Evolutionary conservation across 2,329 filamentous ascomycete species (phyloP), one percentile per base, ranked within the genome.

Genomic region (Colletotrichum echinochloae): DNA sequence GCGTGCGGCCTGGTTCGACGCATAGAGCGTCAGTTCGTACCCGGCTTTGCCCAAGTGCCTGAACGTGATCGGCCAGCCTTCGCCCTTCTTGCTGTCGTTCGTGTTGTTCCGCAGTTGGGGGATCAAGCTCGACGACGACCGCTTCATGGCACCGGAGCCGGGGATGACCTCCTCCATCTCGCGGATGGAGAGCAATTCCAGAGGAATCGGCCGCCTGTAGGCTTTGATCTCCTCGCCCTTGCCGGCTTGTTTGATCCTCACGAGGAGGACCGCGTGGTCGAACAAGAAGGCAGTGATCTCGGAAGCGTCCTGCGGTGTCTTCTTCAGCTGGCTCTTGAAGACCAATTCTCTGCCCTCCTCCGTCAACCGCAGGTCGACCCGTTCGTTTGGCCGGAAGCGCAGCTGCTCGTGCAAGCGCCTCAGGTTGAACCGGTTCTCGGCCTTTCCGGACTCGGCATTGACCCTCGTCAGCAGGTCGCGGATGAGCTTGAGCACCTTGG

Each of bases 81-180:
- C 94, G 52, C 83, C 82, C 75, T 88, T 88, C 78, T 88, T 90
- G 74, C 91, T 88, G 55, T 87, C 85, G 2, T 79, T 78, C 48
- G 81, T 79, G 60, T 83, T 83, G 66, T 82, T 81, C 57, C 86
- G 81, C 54, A 88, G 82, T 61, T 85, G 83, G 44, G 88, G 85
- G 54, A 97, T 89, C 76, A 98, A 85, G 79, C 94, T 95, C 3
- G 94, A 96, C 1, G 95, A 97, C 18, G 95, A 91, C 61, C 96
- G 88, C 83, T 97, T 98, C 41, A 94, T 86, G 55, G 94, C 86
- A 30, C 94, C 94, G 59, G 91, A 82, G 73, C 89, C 91, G 3
- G 95, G 95, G 51, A 97, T 93, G 37, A 98, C 91, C 79, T 98
- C 94, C 63, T 98, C 95, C 95, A 99, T 98, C 79, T 98, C 95